A percentile compares a stretch with the other conserved stretches of the same genome.
Evolutionary conservation across 2,329 filamentous ascomycete species (phyloP).

Genomic region (Fusarium zealandicum): DNA sequence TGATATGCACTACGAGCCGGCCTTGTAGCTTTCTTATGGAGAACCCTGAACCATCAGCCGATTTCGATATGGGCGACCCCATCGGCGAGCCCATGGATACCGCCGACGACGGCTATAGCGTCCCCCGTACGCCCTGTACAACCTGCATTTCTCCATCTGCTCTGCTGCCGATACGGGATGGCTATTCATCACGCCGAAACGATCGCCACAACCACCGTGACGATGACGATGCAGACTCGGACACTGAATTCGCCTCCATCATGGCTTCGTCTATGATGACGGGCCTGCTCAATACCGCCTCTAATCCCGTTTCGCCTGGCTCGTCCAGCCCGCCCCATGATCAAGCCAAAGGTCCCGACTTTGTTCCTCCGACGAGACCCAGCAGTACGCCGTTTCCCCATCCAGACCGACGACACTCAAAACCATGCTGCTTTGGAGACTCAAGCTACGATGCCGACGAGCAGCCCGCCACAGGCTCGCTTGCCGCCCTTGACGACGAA

Average conservation of each 20-base stretch:
- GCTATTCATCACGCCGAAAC: constrained; percentile 28
- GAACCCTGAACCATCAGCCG: constrained; percentile 28
- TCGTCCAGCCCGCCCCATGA: constrained; percentile 60
- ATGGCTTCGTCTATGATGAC: constrained; percentile 49
- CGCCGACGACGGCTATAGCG: constrained; percentile 30
- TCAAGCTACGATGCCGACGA: constrained; percentile 35
- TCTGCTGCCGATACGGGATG: constrained; percentile 36
- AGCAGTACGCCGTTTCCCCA: constrained; percentile 68
- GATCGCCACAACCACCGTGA: constrained; percentile 22
- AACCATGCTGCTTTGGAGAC: constrained; percentile 40
- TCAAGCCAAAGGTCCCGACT: constrained; percentile 51
- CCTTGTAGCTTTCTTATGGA: constrained; percentile 36
- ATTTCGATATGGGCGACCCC: constrained; percentile 37
- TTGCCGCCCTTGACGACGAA: constrained; percentile 28
- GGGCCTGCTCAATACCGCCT: constrained; percentile 51
- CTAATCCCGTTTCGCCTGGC: constrained; percentile 63
- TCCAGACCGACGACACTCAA: constrained; percentile 54
- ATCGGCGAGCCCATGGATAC: constrained; percentile 41
- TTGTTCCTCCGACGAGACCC: constrained; percentile 53
- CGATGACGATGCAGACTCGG: constrained; percentile 35
- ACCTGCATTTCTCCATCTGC: constrained; percentile 32
- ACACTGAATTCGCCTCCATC: constrained; percentile 47
- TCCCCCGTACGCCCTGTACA: constrained; percentile 27
- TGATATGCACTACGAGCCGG: constrained; percentile 39
- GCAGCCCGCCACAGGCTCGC: constrained; percentile 22